Evolutionary conservation across 257 asterid species (phyloP).

Genomic region (Solanum etuberosum): DNA sequence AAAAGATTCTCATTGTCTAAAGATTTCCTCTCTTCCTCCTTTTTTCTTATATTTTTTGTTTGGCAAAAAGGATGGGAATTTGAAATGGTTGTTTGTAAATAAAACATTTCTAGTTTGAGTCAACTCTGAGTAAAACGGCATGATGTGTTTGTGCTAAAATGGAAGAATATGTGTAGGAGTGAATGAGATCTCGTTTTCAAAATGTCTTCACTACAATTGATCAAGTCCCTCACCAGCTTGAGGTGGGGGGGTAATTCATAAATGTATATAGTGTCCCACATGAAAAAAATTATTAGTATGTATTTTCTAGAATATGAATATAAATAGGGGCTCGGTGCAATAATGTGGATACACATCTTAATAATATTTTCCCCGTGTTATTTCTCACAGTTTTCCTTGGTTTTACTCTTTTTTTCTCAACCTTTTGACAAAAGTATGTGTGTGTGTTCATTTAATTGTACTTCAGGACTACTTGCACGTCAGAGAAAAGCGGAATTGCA

Average conservation of each 20-base stretch:
- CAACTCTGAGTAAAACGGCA: not conserved
- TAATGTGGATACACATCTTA: not conserved
- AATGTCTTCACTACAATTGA: not conserved
- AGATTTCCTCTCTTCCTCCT: not conserved
- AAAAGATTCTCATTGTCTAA: not conserved
- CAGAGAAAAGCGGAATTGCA: conserved; percentile 78
- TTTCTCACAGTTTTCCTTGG: not conserved
- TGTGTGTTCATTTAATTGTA: not conserved
- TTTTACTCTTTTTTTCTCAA: not conserved
- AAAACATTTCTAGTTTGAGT: not conserved
- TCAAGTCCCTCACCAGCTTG: not conserved
- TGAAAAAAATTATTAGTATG: not conserved
- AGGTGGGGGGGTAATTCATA: too few relatives aligned
- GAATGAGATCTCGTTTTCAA: not conserved
- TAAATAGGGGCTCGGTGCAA: not conserved
- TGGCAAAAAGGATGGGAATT: not conserved
- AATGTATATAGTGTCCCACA: not conserved
- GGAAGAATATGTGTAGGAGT: not conserved
- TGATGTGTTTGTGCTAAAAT: not conserved
- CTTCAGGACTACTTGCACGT: conserved; percentile 81
- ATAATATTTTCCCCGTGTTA: not conserved
- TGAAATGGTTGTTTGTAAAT: not conserved
- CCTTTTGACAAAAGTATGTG: not conserved
- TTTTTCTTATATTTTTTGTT: not conserved
- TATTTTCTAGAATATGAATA: not conserved